phyloP scores from a whole-genome alignment of 495 filamentous ascomycete species.

The Geopyxis carbonaria region DNA sequence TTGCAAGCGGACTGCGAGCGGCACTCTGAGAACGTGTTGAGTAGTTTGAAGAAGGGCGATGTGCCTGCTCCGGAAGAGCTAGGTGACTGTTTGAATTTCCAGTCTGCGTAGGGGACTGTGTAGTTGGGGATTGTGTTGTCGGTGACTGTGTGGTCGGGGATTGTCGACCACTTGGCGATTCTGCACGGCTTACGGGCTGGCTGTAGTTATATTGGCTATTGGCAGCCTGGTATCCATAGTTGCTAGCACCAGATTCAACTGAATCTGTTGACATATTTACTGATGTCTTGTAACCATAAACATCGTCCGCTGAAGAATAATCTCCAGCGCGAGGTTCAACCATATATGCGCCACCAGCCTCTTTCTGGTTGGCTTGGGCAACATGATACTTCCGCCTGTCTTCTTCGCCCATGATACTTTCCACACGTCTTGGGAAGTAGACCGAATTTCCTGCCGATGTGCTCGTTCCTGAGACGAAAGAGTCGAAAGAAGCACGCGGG shows the following conservation, averaged over 20 bases:
- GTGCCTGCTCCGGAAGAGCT: constrained; percentile 19
- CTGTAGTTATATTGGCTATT: constrained; percentile 16
- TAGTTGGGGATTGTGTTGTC: constrained; percentile 1
- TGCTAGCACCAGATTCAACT: constrained; percentile 23
- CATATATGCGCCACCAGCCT: constrained; percentile 36
- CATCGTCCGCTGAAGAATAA: constrained; percentile 37
- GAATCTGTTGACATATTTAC: constrained; percentile 33
- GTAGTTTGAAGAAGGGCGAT: constrained; percentile 8
- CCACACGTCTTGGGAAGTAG: constrained; percentile 58
- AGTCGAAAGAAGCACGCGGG: constrained; percentile 54
- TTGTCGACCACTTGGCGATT: constrained; percentile 11
- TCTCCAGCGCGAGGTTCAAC: constrained; percentile 31
- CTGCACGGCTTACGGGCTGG: constrained; percentile 15
- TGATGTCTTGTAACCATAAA: constrained; percentile 25
- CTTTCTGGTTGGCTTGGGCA: constrained; percentile 43
- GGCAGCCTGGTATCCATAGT: constrained; percentile 17
- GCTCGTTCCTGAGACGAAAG: constrained; percentile 42
- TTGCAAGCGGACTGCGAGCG: constrained; percentile 23
- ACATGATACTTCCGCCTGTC: constrained; percentile 53
- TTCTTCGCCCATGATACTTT: constrained; percentile 68
- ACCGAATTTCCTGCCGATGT: constrained; percentile 41
- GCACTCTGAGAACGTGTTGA: constrained; percentile 11
- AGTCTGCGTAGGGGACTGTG: constrained; percentile 6
- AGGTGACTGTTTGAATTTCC: constrained; percentile 13
- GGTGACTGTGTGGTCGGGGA: constrained; percentile 5